Conservation (phyloP, 2,329 filamentous ascomycete genomes). For the Paecilomyces dactylethromorphus region DNA sequence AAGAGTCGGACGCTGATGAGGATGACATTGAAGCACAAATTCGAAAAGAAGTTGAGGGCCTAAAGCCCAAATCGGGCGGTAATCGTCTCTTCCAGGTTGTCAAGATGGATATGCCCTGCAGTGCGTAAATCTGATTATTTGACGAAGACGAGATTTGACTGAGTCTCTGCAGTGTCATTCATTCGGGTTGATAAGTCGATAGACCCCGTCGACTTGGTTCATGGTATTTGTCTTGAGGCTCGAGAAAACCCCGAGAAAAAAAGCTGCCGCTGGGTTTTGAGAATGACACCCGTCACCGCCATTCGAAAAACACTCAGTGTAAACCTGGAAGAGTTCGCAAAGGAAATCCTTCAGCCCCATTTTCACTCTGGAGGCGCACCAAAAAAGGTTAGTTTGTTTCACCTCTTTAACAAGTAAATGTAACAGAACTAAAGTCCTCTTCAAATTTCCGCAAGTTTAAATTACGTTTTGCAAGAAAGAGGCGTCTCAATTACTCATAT, state of each 20-base stretch:
- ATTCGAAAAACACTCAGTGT: conserved; percentile 53
- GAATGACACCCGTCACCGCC: conserved; percentile 53
- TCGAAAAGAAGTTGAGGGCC: conserved; percentile 49
- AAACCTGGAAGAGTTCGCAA: conserved; percentile 51
- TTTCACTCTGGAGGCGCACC: conserved; percentile 48
- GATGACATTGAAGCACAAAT: conserved; percentile 57
- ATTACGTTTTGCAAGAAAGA: not conserved
- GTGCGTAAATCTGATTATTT: conserved; percentile 16
- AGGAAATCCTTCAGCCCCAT: conserved; percentile 51
- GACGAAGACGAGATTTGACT: conserved; percentile 8
- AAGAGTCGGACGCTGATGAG: conserved; percentile 29
- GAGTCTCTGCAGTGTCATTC: conserved; percentile 44
- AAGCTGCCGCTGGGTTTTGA: conserved; percentile 52
- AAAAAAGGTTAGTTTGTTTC: conserved; percentile 43
- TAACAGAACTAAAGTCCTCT: no score
- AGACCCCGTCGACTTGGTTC: conserved; percentile 55
- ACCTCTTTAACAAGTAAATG: not conserved
- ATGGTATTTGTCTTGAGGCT: conserved; percentile 52
- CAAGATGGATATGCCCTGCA: conserved; percentile 47
- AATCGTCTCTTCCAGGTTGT: conserved; percentile 46
- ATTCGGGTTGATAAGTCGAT: conserved; percentile 51
- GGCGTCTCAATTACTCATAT: not conserved
- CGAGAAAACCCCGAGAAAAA: conserved; percentile 44
- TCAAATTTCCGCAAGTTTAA: not conserved
- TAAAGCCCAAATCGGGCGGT: conserved; percentile 42